Percentiles rank a stretch among this genome's conserved stretches.
phyloP scores from a whole-genome alignment of 1,139 yeast genomes.

The Yamadazyma diddensiae region DNA sequence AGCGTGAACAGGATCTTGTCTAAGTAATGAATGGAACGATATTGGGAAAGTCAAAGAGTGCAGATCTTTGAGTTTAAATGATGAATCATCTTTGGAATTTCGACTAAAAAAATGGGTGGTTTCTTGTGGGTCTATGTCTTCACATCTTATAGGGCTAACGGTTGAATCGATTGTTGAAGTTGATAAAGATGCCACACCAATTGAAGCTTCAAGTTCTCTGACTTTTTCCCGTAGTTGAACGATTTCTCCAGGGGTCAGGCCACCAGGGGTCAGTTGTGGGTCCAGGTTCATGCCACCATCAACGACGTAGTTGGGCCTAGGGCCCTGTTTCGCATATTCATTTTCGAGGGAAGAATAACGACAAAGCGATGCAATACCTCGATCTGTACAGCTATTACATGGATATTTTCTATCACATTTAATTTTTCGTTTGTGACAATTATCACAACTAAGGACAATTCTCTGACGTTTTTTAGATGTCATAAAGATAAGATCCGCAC shows the following conservation, averaged over 20 bases:
- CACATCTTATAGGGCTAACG: not conserved
- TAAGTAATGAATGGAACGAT: conserved; percentile 11
- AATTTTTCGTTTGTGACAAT: conserved; percentile 18
- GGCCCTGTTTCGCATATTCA: conserved; percentile 16
- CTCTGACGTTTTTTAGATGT: conserved; percentile 15
- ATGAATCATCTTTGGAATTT: conserved; percentile 5
- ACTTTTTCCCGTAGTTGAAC: conserved; percentile 3
- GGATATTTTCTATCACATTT: conserved; percentile 17
- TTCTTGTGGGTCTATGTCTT: conserved; percentile 2
- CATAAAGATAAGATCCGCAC: no score
- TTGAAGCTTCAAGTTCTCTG: conserved; percentile 8
- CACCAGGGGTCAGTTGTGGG: no score
- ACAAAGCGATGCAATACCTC: conserved; percentile 14
- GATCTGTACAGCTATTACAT: conserved; percentile 15
- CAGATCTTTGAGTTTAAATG: conserved; percentile 11
- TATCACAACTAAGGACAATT: conserved; percentile 17
- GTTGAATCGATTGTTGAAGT: conserved; percentile 1
- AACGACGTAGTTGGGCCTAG: no score
- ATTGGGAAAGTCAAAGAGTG: conserved; percentile 12
- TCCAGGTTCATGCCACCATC: no score
- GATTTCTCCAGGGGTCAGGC: no score
- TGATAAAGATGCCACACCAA: conserved; percentile 4
- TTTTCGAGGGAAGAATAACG: conserved; percentile 15
- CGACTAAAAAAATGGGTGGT: conserved; percentile 12
- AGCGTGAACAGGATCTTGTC: conserved; percentile 12